Evolutionary conservation across 495 filamentous ascomycete genomes (phyloP), one percentile per base, ranked within the genome.

Genomic region (Aspergillus cavernicola): DNA sequence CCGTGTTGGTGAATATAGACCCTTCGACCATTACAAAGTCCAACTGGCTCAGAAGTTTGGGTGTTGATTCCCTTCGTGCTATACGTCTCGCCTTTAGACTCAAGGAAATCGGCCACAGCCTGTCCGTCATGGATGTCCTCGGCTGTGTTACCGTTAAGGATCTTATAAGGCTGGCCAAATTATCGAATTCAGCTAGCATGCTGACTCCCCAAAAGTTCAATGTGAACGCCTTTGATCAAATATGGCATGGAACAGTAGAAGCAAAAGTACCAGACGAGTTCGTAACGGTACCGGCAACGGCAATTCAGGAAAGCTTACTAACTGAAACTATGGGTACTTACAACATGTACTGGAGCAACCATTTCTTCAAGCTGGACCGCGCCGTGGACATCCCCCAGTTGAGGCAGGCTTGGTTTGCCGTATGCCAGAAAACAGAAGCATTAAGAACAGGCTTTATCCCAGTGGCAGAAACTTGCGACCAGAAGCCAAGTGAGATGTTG

Each of bases 361-460:
- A 59, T 10, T 62, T 66, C 32, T 64, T 68, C 37, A 50, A 52
- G 10, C 60, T 95, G 2, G 56, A 67, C 8, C 50, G 63, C 0
- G 48, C 67, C 0, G 67, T 82, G 2, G 78, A 91, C 59, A 20
- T 85, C 1, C 26, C 61, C 0, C 73, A 65, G 18, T 69, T 92
- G 3, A 75, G 75, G 45, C 50, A 59, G 12, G 85, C 89, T 3
- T 88, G 85, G 79, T 58, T 67, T n/a, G 63, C 57, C 0, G 83
- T 88, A 9, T 70, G 85, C 32, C 59, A 72, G 2, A 61, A 69
- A 3, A 81, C 77, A 2, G 81, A 87, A 9, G 87, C 90, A 15
- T 71, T 92, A 16, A 78, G 87, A 11, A 90, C 86, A 5, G 71
- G 68, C 1, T 93, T 95, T 59, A 56, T 80, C 26, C 66, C 66